Evolutionary conservation across 805 yeast genomes (phyloP).

Genomic region (Yarrowia sp.): DNA sequence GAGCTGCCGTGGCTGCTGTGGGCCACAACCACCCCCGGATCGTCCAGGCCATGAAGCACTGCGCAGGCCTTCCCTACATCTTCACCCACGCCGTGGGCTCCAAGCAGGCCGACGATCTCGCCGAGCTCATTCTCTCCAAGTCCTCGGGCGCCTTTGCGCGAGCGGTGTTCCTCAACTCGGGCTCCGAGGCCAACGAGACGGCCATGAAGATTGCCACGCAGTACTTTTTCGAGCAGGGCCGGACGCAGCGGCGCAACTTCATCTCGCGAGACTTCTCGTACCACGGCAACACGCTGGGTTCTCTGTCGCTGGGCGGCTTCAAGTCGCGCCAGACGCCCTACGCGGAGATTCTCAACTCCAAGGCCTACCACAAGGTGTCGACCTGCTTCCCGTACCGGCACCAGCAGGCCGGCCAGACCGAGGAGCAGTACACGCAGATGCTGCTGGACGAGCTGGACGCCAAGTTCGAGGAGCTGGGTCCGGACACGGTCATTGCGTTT

Average conservation of each 20-base stretch:
- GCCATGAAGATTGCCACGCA: constrained; percentile 58
- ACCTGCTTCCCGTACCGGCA: constrained; percentile 40
- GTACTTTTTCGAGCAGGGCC: constrained; percentile 47
- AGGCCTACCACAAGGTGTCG: constrained; percentile 30
- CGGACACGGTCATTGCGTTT: constrained; percentile 46
- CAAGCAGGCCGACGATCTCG: constrained; percentile 28
- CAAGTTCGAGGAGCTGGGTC: constrained; percentile 45
- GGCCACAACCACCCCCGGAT: constrained; percentile 28
- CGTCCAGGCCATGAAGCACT: constrained; percentile 26
- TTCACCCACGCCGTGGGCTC: constrained; percentile 28
- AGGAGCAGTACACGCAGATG: constrained; percentile 43
- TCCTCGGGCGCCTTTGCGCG: constrained; percentile 26
- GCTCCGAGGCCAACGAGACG: constrained; percentile 64
- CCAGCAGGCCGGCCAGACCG: constrained; percentile 42
- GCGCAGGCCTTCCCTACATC: constrained; percentile 26
- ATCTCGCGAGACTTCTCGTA: constrained; percentile 48
- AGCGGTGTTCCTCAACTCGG: constrained; percentile 41
- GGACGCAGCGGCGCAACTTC: constrained; percentile 43
- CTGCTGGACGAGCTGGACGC: constrained; percentile 46
- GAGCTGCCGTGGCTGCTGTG: constrained; percentile 28
- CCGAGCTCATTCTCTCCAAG: constrained; percentile 26
- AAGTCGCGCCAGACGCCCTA: constrained; percentile 30
- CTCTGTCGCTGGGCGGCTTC: constrained; percentile 43
- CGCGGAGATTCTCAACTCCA: constrained; percentile 30
- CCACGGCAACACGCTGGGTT: constrained; percentile 51